phyloP scores from a whole-genome alignment of 805 yeast genomes.

The Nakazawaea wickerhamii region DNA sequence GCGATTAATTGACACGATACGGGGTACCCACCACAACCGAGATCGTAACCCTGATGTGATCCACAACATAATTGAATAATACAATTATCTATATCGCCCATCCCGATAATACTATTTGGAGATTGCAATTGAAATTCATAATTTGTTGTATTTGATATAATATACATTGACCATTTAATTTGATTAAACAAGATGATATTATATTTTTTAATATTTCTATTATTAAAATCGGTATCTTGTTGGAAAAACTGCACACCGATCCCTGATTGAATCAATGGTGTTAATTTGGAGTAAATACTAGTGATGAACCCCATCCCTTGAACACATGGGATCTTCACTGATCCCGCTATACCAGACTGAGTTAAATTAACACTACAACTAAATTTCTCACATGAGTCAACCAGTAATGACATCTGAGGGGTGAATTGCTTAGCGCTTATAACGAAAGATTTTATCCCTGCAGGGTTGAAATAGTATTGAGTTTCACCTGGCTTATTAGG shows the following conservation, averaged over 20 bases:
- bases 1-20: conserved; percentile 5
- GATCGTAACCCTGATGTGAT: conserved; percentile 26
- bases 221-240: conserved; percentile 29
- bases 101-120: conserved; percentile 5
- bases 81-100: neutral
- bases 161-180: conserved; percentile 55
- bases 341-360: conserved; percentile 22
- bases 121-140: conserved; percentile 2
- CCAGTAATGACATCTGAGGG: conserved; percentile 17
- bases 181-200: conserved; percentile 41
- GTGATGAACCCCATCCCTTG: conserved; percentile 83
- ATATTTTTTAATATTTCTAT: conserved; percentile 40
- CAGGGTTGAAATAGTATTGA: conserved; percentile 62
- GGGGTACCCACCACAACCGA: conserved; percentile 30
- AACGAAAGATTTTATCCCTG: conserved; percentile 56
- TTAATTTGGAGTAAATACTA: conserved; percentile 45
- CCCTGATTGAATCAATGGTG: conserved; percentile 41
- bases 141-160: conserved; percentile 20
- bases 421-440: conserved; percentile 40
- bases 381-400: conserved; percentile 28
- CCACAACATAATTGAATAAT: conserved; percentile 30
- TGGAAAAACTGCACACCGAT: conserved; percentile 49
- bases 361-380: conserved; percentile 20
- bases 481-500: conserved; percentile 29
- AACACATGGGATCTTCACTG: conserved; percentile 54